Evolutionary conservation across 345 rosid species (phyloP).

Genomic region (Brassica napus): DNA sequence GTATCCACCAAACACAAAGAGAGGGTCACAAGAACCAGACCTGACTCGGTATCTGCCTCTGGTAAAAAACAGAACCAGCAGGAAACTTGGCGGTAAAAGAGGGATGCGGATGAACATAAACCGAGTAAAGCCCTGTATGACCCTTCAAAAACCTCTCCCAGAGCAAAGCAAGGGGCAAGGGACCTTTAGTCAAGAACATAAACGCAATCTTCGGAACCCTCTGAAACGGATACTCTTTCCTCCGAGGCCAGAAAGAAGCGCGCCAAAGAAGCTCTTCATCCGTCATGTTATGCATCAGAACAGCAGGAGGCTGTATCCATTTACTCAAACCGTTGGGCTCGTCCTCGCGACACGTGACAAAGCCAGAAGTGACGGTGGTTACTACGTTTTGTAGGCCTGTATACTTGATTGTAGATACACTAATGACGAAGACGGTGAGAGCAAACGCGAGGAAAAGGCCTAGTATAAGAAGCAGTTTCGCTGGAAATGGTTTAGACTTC

Average conservation of each 20-base stretch:
- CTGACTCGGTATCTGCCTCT: conserved; percentile 88
- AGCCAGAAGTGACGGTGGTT: conserved; percentile 47
- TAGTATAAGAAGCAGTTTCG: conserved; percentile 54
- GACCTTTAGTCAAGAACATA: conserved; percentile 95
- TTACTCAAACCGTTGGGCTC: conserved; percentile 44
- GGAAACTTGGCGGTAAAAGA: conserved; percentile 60
- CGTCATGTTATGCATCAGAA: conserved; percentile 67
- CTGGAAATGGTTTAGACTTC: conserved; percentile 54
- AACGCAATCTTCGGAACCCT: conserved; percentile 89
- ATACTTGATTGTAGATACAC: conserved; percentile 63
- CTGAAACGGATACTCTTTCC: conserved; percentile 63
- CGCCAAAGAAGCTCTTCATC: conserved; percentile 85
- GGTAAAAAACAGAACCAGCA: conserved; percentile 61
- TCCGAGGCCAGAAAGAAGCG: conserved; percentile 71
- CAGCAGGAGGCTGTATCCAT: conserved; percentile 66
- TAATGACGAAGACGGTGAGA: conserved; percentile 60
- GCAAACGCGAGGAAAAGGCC: conserved; percentile 56
- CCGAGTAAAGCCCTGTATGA: conserved; percentile 67
- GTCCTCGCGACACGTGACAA: conserved; percentile 50
- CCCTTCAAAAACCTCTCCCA: conserved; percentile 96
- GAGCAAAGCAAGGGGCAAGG: conserved; percentile 80
- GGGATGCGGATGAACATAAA: conserved; percentile 83
- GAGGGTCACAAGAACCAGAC: conserved; percentile 36
- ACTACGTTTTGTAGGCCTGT: conserved; percentile 57
- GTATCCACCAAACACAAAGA: not conserved